Conservation (phyloP, 2,329 filamentous ascomycete genomes). For the Ustulina deusta region DNA sequence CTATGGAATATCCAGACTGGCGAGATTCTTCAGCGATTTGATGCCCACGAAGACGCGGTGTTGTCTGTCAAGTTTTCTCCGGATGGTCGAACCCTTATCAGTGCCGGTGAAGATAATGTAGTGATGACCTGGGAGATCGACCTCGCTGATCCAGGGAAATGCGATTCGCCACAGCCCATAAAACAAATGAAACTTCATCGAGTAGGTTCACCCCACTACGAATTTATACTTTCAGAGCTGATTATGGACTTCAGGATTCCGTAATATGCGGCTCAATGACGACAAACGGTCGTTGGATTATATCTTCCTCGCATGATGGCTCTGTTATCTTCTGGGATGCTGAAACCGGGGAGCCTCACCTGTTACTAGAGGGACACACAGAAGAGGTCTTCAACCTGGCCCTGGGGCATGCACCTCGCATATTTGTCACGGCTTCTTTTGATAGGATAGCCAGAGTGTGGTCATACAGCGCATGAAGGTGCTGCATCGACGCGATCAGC, state of each 20-base stretch:
- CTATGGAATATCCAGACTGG: constrained; percentile 1
- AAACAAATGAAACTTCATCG: constrained; percentile 19
- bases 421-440: not conserved
- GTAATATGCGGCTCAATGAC: constrained; percentile 1
- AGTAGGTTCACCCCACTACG: not conserved
- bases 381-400: not conserved
- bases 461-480: constrained; percentile 16
- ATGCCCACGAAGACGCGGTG: not conserved
- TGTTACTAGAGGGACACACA: not conserved
- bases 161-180: not conserved
- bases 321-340: constrained; percentile 24
- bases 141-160: not conserved
- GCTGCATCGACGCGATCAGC: not conserved
- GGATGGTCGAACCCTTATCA: constrained; percentile 18
- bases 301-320: constrained; percentile 9
- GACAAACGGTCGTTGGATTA: constrained; percentile 14
- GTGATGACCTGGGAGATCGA: constrained; percentile 13
- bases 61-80: constrained; percentile 7
- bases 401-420: constrained; percentile 13
- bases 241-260: constrained; percentile 2
- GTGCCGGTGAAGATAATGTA: not conserved
- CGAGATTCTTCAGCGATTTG: not conserved
- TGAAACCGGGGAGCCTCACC: constrained; percentile 19
- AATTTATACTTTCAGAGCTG: not conserved
- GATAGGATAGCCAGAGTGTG: constrained; percentile 6